Evolutionary conservation across 176 grass and related monocot species (phyloP), one percentile per base, ranked within the genome.

Genomic region (Eragrostis nindensis): DNA sequence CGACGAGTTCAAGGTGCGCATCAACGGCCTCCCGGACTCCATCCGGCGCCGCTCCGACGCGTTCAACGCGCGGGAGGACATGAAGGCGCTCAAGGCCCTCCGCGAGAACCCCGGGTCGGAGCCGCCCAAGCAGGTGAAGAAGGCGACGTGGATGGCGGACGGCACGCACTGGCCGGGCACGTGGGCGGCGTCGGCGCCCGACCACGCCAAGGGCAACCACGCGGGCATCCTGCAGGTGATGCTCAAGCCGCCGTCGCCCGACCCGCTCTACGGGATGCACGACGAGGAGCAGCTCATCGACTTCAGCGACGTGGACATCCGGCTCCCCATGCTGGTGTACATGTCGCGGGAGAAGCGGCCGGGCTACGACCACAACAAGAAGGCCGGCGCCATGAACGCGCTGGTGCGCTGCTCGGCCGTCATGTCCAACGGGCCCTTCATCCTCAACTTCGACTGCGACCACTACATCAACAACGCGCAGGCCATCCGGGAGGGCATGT

Each of bases 91-190:
- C 19, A 98, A 98, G 84, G 88, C 91, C 53, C 84, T 98, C 46
- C 94, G 90, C 22, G 96, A 98, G 82, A 89, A 98, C 54, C 90
- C 86, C n/a, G n/a, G n/a, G n/a, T 69, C 87, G 0, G 92, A 98
- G 50, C 90, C 88, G 38, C 91, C 93, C 11, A 98, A 98, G n/a
- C n/a, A n/a, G 81, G 86, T 98, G 8, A 85, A 87, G 38, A 98
- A 98, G 75, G 96, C 96, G 2, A 98, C 96, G 21, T 98, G 96
- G 96, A 98, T 98, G 96, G 96, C 96, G 5, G 96, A 98, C 64
- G 96, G 96, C 11, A 93, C 92, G 15, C 96, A 98, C 67, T 98
- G 96, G 96, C 96, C 92, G 0, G 96, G 96, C 18, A 88, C 88
- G 0, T 98, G 92, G 96, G 75, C 90, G 1, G 61, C 17, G 1